phyloP scores from a whole-genome alignment of 495 filamentous ascomycete species.

The Talaromyces wortmannii region DNA sequence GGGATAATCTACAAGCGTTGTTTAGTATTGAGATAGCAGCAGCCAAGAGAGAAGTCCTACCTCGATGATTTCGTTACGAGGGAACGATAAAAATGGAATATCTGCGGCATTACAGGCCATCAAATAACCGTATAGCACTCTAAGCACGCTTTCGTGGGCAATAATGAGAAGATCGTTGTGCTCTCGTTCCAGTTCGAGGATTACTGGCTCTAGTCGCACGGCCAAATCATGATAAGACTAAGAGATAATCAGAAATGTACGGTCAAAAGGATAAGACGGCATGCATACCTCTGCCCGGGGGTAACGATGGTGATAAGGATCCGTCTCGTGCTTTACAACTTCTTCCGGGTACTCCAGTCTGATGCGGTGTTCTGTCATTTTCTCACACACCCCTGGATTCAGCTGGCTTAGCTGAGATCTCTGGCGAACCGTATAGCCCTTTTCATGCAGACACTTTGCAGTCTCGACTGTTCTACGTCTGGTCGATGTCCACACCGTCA shows the following conservation, averaged over 20 bases:
- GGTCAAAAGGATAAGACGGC: conserved; percentile 2
- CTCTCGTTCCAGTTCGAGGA: conserved; percentile 94
- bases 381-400: conserved; percentile 93
- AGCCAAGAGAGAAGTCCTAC: conserved; percentile 24
- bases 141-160: conserved; percentile 92
- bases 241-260: not conserved
- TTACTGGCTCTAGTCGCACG: conserved; percentile 96
- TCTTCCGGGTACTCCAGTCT: conserved; percentile 78
- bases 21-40: conserved; percentile 7
- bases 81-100: conserved; percentile 90
- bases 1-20: conserved; percentile 69
- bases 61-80: conserved; percentile 95
- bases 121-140: conserved; percentile 93
- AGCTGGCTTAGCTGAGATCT: conserved; percentile 93
- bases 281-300: conserved; percentile 79
- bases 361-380: conserved; percentile 76
- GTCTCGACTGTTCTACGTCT: conserved; percentile 86
- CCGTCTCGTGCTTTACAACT: conserved; percentile 83
- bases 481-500: conserved; percentile 93
- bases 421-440: conserved; percentile 80
- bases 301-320: conserved; percentile 97
- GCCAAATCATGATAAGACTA: conserved; percentile 98
- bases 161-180: conserved; percentile 96
- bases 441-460: conserved; percentile 66
- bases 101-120: conserved; percentile 98